Evolutionary conservation across 148 eudicot genomes (phyloP).

Genomic region (Pharnaceum exiguum): DNA sequence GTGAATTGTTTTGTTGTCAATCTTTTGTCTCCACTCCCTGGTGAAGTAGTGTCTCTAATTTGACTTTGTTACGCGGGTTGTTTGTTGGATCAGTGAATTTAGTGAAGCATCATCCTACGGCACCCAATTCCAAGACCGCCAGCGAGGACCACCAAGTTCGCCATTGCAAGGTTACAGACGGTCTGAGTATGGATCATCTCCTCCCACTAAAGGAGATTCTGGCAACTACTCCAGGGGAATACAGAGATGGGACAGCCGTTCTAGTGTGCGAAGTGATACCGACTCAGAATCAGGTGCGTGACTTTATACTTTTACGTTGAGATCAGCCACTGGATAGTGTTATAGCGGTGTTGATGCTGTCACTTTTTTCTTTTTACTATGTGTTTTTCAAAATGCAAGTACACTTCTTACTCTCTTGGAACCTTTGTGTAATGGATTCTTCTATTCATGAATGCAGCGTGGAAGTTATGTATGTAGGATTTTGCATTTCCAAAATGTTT

Average conservation of each 20-base stretch:
- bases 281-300: slow-evolving; percentile 78
- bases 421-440: not conserved
- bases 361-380: not conserved
- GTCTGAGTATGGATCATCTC: slow-evolving; percentile 65
- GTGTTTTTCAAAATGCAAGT: not conserved
- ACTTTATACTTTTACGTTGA: not conserved
- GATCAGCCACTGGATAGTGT: not conserved
- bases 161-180: slow-evolving; percentile 58
- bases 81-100: slow-evolving; percentile 47
- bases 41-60: not conserved
- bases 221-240: slow-evolving; percentile 45
- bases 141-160: slow-evolving; percentile 40
- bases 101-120: slow-evolving; percentile 38
- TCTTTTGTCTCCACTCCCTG: not conserved
- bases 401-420: not conserved
- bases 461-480: not conserved
- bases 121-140: slow-evolving; percentile 43
- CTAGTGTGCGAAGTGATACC: slow-evolving; percentile 73
- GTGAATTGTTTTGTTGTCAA: not conserved
- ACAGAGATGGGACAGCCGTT: slow-evolving; percentile 77
- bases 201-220: slow-evolving; percentile 63
- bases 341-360: not conserved
- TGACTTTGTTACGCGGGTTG: slow-evolving; percentile 2
- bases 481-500: too few species aligned
- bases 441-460: not conserved